Conservation (phyloP, 805 yeast species). For the Candida sakaeoensis region DNA sequence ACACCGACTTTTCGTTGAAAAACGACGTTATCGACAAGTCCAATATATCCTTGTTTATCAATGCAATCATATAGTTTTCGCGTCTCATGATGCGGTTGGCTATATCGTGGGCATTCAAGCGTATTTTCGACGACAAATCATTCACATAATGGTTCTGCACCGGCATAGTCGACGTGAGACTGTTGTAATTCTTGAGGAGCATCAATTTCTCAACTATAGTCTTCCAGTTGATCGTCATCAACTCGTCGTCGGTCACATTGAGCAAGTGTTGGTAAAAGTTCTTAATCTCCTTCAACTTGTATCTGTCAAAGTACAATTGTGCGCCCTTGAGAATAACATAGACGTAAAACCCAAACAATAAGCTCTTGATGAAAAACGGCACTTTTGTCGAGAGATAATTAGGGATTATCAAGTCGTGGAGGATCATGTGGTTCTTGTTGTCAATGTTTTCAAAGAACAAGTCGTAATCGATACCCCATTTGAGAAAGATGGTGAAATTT, state of each 20-base stretch:
- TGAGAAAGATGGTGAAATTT: conserved; percentile 70
- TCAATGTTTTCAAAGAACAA: conserved; percentile 24
- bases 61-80: conserved; percentile 89
- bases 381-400: conserved; percentile 44
- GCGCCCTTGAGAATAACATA: conserved; percentile 50
- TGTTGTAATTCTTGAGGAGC: conserved; percentile 75
- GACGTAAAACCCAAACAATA: conserved; percentile 57
- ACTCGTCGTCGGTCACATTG: conserved; percentile 68
- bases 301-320: conserved; percentile 55
- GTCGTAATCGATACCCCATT: conserved; percentile 72
- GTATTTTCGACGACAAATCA: conserved; percentile 65
- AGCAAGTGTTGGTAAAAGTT: conserved; percentile 73
- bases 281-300: conserved; percentile 67
- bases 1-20: conserved; percentile 27
- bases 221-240: conserved; percentile 93
- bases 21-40: conserved; percentile 49
- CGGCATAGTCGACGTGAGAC: conserved; percentile 47
- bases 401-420: conserved; percentile 30
- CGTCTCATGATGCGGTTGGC: conserved; percentile 95
- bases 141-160: conserved; percentile 23
- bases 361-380: conserved; percentile 47
- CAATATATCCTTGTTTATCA: conserved; percentile 73
- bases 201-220: conserved; percentile 74
- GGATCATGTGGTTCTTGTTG: conserved; percentile 22
- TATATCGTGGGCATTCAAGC: conserved; percentile 88